Evolutionary conservation across 129 eudicot species (phyloP), one percentile per base, ranked within the genome.

Genomic region (Sambucus nigra): DNA sequence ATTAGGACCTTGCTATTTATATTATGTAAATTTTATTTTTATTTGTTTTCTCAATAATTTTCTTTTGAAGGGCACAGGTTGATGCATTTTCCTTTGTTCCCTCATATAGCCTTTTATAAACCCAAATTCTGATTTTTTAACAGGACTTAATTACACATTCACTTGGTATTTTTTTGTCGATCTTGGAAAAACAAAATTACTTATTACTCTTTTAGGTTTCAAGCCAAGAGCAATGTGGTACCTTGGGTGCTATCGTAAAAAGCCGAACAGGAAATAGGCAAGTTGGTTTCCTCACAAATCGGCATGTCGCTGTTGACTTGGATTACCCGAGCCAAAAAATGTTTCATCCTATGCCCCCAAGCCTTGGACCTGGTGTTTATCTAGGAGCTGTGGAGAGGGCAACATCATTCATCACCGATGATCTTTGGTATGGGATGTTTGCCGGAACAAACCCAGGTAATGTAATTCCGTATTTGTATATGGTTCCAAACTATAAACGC

Each of bases 381-480:
- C 68, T 83, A 41, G 94, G 94, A 62, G 94, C 94, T 55, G 94
- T 83, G 52, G 94, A 83, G 66, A 79, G 94, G 73, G 94, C 94
- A 33, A 83, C 94, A 13, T 83, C 94, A 16, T 83, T 83, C 63
- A 72, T 83, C 65, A 76, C 80, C 7, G 94, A 83, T 50, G 83
- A 79, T 22, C 94, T 80, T 35, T 83, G 94, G 94, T 83, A 83
- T 51, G 87, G 87, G 28, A 83, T 79, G 57, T 83, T 83, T 70
- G 94, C 94, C 7, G 94, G 94, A 44, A 79, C 83, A 56, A 83
- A 83, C 64, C 94, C 94, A 79, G 94, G 94, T 83, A 83, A 61
- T 25, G 40, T 7, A 26, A 19, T 16, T 46, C 53, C 41, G 31
- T 13, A 7, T 15, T 35, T 35, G 42, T 7, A 2, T 35, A 7